Conservation (phyloP, 2,329 filamentous ascomycete genomes). For the Cladosporium sp. region DNA sequence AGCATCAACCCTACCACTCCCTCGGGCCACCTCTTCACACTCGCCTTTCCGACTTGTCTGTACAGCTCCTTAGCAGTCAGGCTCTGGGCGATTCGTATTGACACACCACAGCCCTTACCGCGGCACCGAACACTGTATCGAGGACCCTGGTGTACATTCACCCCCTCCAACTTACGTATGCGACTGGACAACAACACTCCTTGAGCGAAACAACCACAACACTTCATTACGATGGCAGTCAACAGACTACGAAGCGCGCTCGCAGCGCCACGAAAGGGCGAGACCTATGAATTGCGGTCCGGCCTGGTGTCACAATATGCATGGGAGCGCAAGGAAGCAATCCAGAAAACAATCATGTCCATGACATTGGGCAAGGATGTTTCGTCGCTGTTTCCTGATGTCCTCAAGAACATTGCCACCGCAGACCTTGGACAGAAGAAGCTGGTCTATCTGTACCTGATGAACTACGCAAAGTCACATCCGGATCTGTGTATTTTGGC, state of each 20-base stretch:
- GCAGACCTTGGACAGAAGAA: conserved; percentile 97
- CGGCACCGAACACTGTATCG: background rate
- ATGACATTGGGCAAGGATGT: conserved; percentile 99
- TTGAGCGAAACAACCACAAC: background rate
- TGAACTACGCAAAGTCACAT: conserved; percentile 99
- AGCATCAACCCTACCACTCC: background rate
- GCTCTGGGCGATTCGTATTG: background rate
- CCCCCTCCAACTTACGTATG: conserved; percentile 11
- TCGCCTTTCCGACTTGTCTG: background rate
- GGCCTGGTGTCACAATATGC: conserved; percentile 97
- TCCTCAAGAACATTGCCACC: conserved; percentile 98
- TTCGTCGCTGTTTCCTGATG: conserved; percentile 92
- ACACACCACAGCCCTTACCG: background rate
- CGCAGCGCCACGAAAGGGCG: conserved; percentile 87
- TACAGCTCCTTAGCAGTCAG: background rate
- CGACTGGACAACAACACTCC: conserved; percentile 9
- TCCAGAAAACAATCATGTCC: conserved; percentile 99
- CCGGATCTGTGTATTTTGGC: conserved; percentile 97
- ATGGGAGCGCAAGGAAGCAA: conserved; percentile 96
- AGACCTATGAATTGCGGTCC: conserved; percentile 94
- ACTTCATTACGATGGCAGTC: conserved; percentile 67
- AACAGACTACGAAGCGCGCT: conserved; percentile 95
- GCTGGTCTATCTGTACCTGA: conserved; percentile 95
- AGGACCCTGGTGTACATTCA: conserved; percentile 4
- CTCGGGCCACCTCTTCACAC: background rate